Percentiles rank a stretch among this genome's conserved stretches.
phyloP scores from a whole-genome alignment of 345 rosid genomes.

The Trapa bicornis region DNA sequence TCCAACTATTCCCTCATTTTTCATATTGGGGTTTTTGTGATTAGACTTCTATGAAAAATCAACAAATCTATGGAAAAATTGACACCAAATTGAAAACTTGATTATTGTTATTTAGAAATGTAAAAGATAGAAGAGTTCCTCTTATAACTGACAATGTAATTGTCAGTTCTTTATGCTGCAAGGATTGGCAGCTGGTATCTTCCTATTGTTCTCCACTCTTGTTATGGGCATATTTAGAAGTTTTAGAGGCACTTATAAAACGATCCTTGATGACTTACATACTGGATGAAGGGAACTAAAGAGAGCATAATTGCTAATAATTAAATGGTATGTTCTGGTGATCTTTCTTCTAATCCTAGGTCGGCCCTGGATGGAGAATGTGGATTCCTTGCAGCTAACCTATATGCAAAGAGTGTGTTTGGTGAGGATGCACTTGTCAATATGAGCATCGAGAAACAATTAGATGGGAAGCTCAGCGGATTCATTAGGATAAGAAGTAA shows the following conservation, averaged over 20 bases:
- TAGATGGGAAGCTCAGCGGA: conserved; percentile 61
- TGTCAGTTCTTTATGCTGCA: no score
- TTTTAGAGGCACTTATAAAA: neutral
- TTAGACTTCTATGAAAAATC: no score
- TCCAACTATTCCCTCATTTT: no score
- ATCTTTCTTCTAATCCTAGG: conserved; percentile 19
- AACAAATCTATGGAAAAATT: no score
- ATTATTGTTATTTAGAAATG: no score
- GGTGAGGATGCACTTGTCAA: conserved; percentile 84
- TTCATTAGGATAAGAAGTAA: conserved; percentile 86
- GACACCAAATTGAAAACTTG: no score
- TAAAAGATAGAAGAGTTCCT: no score
- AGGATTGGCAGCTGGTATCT: no score
- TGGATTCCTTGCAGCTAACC: conserved; percentile 76
- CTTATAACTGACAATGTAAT: no score
- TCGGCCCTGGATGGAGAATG: conserved; percentile 75
- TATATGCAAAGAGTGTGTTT: conserved; percentile 81
- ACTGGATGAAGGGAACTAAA: neutral
- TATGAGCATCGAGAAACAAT: conserved; percentile 62
- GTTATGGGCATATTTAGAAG: neutral
- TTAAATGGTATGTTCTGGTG: neutral
- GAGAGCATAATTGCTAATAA: neutral
- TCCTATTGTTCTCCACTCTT: neutral
- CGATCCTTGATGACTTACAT: neutral
- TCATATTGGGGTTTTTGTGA: no score